Conservation (phyloP, 495 filamentous ascomycete species). For the Neurospora sublineolata region DNA sequence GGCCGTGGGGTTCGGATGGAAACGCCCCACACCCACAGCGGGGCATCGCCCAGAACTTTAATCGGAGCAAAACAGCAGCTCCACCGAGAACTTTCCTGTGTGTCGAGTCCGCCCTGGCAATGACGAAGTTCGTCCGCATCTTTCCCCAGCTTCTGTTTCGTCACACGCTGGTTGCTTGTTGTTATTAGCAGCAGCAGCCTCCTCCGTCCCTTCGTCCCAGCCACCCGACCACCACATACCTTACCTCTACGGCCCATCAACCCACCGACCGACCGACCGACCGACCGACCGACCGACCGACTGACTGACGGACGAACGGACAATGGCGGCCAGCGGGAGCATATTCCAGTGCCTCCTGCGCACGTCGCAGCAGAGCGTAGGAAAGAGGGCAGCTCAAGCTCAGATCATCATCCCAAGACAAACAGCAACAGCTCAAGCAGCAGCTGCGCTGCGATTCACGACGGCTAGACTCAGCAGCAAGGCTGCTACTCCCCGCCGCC, state of each 20-base stretch:
- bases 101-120: background rate
- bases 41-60: constrained; percentile 12
- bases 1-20: background rate
- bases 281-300: background rate
- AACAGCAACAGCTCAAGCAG: background rate
- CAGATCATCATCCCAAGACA: background rate
- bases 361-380: background rate
- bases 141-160: background rate
- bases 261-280: background rate
- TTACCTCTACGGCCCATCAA: background rate
- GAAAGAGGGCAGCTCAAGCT: background rate
- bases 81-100: background rate
- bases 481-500: constrained; percentile 11
- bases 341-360: background rate
- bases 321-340: background rate
- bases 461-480: background rate
- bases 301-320: background rate
- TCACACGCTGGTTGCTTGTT: background rate
- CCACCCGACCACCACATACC: background rate
- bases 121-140: background rate
- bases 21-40: background rate
- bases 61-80: constrained; percentile 4
- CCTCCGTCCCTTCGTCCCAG: background rate
- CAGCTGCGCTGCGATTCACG: background rate
- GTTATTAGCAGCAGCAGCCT: background rate